A percentile compares a stretch with the other conserved stretches of the same genome.
These are phyloP conservation scores for Colletotrichum tofieldiae DNA, from an alignment of 2,329 filamentous ascomycete genomes.

Conservation along the genomic window DNA sequence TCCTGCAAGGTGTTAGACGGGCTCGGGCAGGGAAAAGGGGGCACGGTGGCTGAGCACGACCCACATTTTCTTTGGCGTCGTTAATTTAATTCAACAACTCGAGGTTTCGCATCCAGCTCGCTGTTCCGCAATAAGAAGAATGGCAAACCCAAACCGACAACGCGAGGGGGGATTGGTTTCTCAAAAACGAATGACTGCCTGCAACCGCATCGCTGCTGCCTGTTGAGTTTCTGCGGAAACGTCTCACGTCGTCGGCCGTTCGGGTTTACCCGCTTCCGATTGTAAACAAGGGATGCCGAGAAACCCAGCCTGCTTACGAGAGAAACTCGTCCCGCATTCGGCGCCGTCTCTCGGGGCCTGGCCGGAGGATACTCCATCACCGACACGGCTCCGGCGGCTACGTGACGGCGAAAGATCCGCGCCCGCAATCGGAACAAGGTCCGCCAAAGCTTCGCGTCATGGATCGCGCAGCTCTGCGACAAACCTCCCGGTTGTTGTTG, in stretches of 20 bases:
- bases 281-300: not conserved
- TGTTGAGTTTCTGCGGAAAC: constrained; percentile 13
- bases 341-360: constrained; percentile 4
- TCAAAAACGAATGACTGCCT: constrained; percentile 34
- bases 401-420: no score
- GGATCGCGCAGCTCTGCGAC: not conserved
- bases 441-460: not conserved
- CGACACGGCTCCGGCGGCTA: not conserved
- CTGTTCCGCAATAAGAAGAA: not conserved
- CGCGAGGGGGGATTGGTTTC: not conserved
- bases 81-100: not conserved
- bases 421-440: not conserved
- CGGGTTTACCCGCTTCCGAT: constrained; percentile 27
- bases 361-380: not conserved
- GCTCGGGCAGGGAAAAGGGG: no score
- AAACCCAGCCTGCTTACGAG: not conserved
- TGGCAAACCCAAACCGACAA: not conserved
- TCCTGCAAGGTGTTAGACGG: not conserved
- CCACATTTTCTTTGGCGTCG: not conserved
- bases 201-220: constrained; percentile 16
- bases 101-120: no score
- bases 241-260: constrained; percentile 20
- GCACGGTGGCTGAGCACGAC: not conserved
- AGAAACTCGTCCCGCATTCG: not conserved
- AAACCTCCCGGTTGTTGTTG: not conserved